Evolutionary conservation across 805 yeast genomes (phyloP).

Genomic region (Spathaspora gorwiae): DNA sequence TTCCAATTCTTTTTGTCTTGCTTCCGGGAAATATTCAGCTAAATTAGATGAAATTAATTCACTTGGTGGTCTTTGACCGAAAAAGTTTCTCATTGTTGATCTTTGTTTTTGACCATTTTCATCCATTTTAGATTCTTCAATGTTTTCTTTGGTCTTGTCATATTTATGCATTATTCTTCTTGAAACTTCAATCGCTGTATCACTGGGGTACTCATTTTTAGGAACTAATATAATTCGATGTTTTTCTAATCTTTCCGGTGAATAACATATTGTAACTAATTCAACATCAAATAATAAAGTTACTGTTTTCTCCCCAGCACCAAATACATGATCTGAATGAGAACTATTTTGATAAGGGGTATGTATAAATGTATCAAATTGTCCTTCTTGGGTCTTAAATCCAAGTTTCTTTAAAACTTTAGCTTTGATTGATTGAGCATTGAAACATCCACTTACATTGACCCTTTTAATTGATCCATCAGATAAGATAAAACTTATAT

Average conservation of each 20-base stretch:
- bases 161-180: conserved; percentile 37
- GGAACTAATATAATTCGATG: conserved; percentile 67
- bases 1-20: conserved; percentile 65
- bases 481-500: conserved; percentile 64
- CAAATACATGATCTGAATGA: conserved; percentile 2
- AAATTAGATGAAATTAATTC: conserved; percentile 85
- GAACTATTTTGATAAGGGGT: conserved; percentile 30
- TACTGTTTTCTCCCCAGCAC: conserved; percentile 10
- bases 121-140: not conserved
- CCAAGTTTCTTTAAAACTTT: conserved; percentile 60
- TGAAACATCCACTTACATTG: conserved; percentile 73
- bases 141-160: conserved; percentile 15
- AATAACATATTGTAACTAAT: conserved; percentile 76
- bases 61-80: conserved; percentile 91
- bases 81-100: conserved; percentile 43
- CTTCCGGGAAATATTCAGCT: conserved; percentile 87
- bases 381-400: conserved; percentile 37
- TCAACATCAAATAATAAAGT: conserved; percentile 69
- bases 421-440: conserved; percentile 71
- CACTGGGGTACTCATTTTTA: conserved; percentile 58
- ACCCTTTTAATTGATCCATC: conserved; percentile 69
- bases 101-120: not conserved
- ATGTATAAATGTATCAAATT: conserved; percentile 60
- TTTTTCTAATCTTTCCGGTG: conserved; percentile 65
- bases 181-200: conserved; percentile 54